These are phyloP conservation scores for Chytridium lagenaria DNA, from an alignment of 371 early-diverging fungal species.

Conservation along the genomic window DNA sequence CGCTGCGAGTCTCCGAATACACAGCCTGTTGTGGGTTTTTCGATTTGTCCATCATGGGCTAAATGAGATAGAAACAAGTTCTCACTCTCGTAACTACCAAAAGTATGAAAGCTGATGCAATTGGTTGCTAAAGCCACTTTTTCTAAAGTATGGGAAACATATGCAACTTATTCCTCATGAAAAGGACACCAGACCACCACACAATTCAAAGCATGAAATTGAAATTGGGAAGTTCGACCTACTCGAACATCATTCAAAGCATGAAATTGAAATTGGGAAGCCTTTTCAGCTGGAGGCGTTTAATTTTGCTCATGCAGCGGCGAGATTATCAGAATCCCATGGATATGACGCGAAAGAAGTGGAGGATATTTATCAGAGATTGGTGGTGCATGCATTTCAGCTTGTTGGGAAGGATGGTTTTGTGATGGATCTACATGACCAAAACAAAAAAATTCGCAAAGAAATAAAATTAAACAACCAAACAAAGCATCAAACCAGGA, in stretches of 20 bases:
- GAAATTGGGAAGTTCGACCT: too few relatives aligned
- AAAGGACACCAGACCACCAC: neutral
- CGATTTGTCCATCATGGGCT: neutral
- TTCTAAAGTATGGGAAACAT: slow-evolving; percentile 59
- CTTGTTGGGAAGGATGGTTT: too few relatives aligned
- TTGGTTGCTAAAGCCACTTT: neutral
- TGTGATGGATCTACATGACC: too few relatives aligned
- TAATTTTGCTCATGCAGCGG: slow-evolving; percentile 35
- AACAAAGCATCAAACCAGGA: too few relatives aligned
- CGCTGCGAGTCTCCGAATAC: slow-evolving; percentile 61
- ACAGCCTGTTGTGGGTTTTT: neutral
- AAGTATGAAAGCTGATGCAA: slow-evolving; percentile 12
- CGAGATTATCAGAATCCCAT: slow-evolving; percentile 23
- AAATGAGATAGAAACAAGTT: slow-evolving; percentile 73
- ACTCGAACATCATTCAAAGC: neutral
- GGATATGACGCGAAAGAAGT: too few relatives aligned
- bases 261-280: neutral
- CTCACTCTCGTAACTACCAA: slow-evolving; percentile 73
- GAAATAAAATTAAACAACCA: too few relatives aligned
- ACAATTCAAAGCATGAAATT: neutral
- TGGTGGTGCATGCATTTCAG: too few relatives aligned
- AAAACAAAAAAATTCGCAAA: too few relatives aligned
- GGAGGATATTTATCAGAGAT: too few relatives aligned
- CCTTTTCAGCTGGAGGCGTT: slow-evolving; percentile 21
- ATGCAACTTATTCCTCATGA: slow-evolving; percentile 69